Base-by-base conservation (phyloP, 106 monocot species). In the Dendrobium officinale region DNA sequence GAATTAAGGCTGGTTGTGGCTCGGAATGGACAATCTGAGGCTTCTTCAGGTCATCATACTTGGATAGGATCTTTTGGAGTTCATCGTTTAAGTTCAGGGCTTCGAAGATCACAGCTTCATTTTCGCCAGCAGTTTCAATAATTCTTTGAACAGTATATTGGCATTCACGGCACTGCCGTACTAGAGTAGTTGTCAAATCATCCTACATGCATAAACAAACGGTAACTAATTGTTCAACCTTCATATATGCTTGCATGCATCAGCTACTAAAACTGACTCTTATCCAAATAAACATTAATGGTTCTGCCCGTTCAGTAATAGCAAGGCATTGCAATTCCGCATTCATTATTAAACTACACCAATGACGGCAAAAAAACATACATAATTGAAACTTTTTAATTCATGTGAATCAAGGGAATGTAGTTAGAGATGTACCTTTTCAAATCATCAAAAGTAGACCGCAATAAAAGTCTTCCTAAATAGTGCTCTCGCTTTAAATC, bases 1-100 rank as follows among this genome's bases (percentile, higher is more conserved):
- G 96, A 61, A 93, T 93, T 90, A 92, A 87, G 4, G 92, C 88
- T 24, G 96, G 93, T 67, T 89, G 86, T 24, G 88, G 87, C 70
- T 93, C 92, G 5, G 81, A 76, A 40, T 83, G 86, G 20, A 82
- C 84, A 3, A 67, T 73, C 2, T 70, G 72, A 19, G 93, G 92
- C 80, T 79, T 90, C 61, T 81, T 90, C 79, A 92, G 44, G 68
- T 84, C 84, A 33, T 87, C 85, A 5, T 82, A 85, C 67, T 81
- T 90, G 80, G 87, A 80, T 11, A 90, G 42, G 20, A 75, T 80
- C 47, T 83, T 90, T 59, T 85, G 87, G 20, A 90, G 47, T 55
- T 90, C 87, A 67, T 90, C 85, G 27, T 90, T 87, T 68, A 90
- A 75, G 47, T 81, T 90, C 66, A 90, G 72, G 48, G 90, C 90